A percentile compares a stretch with the other conserved stretches of the same genome.
These are phyloP conservation scores for Teratosphaeria pseudoeucalypti DNA, from an alignment of 2,329 filamentous ascomycete species.

Conservation along the genomic window DNA sequence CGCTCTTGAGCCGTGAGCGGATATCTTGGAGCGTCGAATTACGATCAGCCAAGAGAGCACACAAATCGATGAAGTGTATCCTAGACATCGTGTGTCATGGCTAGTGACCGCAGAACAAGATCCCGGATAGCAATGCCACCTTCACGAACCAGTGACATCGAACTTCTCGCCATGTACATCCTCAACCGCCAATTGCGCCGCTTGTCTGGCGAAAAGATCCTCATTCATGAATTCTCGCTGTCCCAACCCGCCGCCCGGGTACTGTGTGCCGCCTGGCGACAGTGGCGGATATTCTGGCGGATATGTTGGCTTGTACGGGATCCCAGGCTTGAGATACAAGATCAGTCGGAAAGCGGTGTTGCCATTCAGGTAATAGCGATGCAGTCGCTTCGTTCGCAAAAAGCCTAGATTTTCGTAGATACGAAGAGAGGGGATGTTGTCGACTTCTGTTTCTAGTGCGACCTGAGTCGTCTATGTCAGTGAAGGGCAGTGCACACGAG, in stretches of 20 bases:
- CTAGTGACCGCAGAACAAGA: no score
- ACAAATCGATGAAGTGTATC: no score
- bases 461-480: slow-evolving; percentile 39
- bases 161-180: slow-evolving; percentile 14
- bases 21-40: no score
- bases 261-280: background rate
- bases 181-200: slow-evolving; percentile 19
- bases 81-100: no score
- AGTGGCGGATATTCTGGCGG: slow-evolving; percentile 18
- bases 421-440: slow-evolving; percentile 79
- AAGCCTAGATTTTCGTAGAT: slow-evolving; percentile 91
- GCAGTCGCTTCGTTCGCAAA: slow-evolving; percentile 79
- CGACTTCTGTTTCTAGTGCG: slow-evolving; percentile 90
- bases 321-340: slow-evolving; percentile 60
- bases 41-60: no score
- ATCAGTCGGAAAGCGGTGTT: slow-evolving; percentile 88
- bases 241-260: slow-evolving; percentile 2
- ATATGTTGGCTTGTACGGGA: slow-evolving; percentile 31
- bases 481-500: background rate
- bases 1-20: no score
- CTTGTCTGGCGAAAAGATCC: slow-evolving; percentile 18
- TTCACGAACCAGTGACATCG: slow-evolving; percentile 1
- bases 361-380: slow-evolving; percentile 93
- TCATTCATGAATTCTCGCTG: slow-evolving; percentile 10
- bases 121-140: background rate